phyloP scores from a whole-genome alignment of 805 yeast species.

The Monosporozyma yasuniensis region DNA sequence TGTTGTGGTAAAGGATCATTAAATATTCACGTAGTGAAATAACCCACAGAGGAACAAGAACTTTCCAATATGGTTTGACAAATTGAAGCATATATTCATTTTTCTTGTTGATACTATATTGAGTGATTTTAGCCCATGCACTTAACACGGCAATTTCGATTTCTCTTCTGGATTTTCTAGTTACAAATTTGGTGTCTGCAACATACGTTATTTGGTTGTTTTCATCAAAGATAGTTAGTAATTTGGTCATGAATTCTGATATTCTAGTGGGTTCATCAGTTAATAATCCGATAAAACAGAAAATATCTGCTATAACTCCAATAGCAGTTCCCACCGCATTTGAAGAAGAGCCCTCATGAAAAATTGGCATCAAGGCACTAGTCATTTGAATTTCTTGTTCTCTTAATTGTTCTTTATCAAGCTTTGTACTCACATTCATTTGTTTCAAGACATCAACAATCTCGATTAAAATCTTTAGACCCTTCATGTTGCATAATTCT shows the following conservation, averaged over 20 bases:
- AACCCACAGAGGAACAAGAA: slow-evolving; percentile 73
- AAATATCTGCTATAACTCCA: slow-evolving; percentile 65
- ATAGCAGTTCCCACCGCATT: slow-evolving; percentile 70
- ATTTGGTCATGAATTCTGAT: slow-evolving; percentile 51
- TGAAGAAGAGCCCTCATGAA: slow-evolving; percentile 62
- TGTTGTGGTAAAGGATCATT: slow-evolving; percentile 46
- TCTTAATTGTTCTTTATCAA: slow-evolving; percentile 62
- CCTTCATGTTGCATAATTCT: slow-evolving; percentile 48
- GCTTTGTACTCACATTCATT: slow-evolving; percentile 57
- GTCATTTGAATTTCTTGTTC: slow-evolving; percentile 94
- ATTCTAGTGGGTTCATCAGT: slow-evolving; percentile 45
- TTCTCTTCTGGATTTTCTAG: slow-evolving; percentile 39
- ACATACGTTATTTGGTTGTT: slow-evolving; percentile 27
- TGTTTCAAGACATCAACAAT: slow-evolving; percentile 50
- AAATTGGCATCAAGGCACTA: slow-evolving; percentile 83
- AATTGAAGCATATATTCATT: slow-evolving; percentile 39
- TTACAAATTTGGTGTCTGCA: slow-evolving; percentile 45
- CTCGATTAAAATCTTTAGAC: slow-evolving; percentile 57
- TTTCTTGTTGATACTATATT: slow-evolving; percentile 19
- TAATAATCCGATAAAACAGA: slow-evolving; percentile 50
- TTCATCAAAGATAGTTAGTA: slow-evolving; percentile 47
- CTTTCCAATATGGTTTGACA: slow-evolving; percentile 46
- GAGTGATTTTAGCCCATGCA: slow-evolving; percentile 62
- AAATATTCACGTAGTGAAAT: slow-evolving; percentile 67
- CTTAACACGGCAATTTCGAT: slow-evolving; percentile 54